Base-by-base conservation (phyloP, 345 rosid species). In the Rhodamnia argentea region DNA sequence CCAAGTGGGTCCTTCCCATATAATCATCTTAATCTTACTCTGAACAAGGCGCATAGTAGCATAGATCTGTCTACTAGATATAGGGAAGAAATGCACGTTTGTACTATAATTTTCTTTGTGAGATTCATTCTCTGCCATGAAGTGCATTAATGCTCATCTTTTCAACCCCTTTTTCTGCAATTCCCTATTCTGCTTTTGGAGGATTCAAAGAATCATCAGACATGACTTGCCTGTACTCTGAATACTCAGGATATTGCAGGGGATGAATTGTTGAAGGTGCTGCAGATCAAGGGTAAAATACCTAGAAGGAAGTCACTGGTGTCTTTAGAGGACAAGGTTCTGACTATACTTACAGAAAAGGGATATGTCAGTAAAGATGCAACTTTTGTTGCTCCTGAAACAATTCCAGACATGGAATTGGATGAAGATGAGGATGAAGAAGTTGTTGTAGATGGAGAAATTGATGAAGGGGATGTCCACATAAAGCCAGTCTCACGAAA, bases 371-470 rank as follows among this genome's bases (percentile, higher is more conserved):
- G 92, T 88, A 93, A 90, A 87, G 96, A 91, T 76, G 91, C 74
- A 85, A 87, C 87, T 60, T 87, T 88, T 70, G 94, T 94, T 87
- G 84, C 94, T 81, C 83, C 89, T 58, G 99, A 95, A 91, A 88
- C 93, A 84, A 87, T 90, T 83, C 92, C 92, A 51, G 99, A 94
- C n/a, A 70, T 94, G 84, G 87, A 94, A 86, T 97, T 96, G 90
- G 96, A 93, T 85, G 99, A 97, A 90, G 99, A 97, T 22, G 99
- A 97, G 89, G 99, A 97, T 88, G 99, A 97, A 89, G 99, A 96
- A 92, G 94, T 94, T 88, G 95, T 97, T 57, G 95, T 95, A 83
- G 99, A 97, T 88, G 99, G 99, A 87, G 99, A 97, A 90, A 96
- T 96, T 86, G 98, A 97, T 91, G 99, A 97, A 92, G 99, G 99